phyloP scores from a whole-genome alignment of 805 yeast genomes.

The Barnettozyma wickerhamii region DNA sequence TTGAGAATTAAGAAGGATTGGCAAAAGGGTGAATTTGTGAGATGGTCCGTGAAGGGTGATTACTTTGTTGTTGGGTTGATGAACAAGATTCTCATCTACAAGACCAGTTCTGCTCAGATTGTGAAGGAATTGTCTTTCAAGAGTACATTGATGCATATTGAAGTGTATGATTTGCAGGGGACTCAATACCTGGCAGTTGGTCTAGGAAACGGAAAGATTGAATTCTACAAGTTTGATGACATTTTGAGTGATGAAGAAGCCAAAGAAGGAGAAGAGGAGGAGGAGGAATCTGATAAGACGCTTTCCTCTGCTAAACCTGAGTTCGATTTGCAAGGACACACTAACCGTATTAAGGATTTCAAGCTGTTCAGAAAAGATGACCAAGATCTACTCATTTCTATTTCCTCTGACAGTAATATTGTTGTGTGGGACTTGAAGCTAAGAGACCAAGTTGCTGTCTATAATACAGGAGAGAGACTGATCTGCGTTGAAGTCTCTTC shows the following conservation, averaged over 20 bases:
- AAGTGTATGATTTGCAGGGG: constrained; percentile 41
- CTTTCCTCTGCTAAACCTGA: constrained; percentile 36
- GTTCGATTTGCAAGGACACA: constrained; percentile 71
- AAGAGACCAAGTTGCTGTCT: constrained; percentile 83
- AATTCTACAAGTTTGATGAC: constrained; percentile 44
- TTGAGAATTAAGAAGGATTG: constrained; percentile 68
- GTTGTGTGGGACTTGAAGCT: constrained; percentile 79
- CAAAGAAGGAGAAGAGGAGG: constrained; percentile 8
- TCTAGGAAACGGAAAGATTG: constrained; percentile 64
- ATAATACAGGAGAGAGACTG: constrained; percentile 85
- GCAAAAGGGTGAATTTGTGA: constrained; percentile 59
- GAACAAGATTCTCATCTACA: constrained; percentile 60
- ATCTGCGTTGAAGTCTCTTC: constrained; percentile 78
- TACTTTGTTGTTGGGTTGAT: constrained; percentile 72
- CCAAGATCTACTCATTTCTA: constrained; percentile 61
- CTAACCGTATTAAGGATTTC: constrained; percentile 80
- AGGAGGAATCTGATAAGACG: not conserved
- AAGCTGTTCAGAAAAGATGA: constrained; percentile 37
- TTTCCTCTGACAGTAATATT: constrained; percentile 89
- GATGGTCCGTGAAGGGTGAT: constrained; percentile 68
- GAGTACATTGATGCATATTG: constrained; percentile 65
- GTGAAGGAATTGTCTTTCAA: constrained; percentile 47
- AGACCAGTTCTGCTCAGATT: constrained; percentile 58
- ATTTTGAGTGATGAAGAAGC: constrained; percentile 29
- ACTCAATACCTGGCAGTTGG: constrained; percentile 62